These are phyloP conservation scores for Phytophthora podocarpi DNA, from an alignment of 352 stramenopile genomes.

Conservation along the genomic window DNA sequence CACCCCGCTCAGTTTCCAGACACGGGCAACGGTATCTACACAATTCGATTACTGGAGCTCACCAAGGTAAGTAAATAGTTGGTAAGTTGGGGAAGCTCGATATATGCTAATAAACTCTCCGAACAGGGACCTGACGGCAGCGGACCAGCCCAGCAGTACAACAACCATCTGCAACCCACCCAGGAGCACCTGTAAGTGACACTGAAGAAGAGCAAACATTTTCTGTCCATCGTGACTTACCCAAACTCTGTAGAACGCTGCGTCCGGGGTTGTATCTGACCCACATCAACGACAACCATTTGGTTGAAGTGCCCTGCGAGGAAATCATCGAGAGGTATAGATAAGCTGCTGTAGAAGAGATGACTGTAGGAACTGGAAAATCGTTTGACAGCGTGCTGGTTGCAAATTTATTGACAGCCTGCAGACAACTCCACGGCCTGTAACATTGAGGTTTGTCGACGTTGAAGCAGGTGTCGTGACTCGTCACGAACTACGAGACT, in stretches of 20 bases:
- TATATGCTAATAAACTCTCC: neutral
- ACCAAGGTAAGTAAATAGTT: constrained; percentile 42
- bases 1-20: constrained; percentile 78
- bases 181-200: constrained; percentile 79
- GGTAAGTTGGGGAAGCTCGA: too few relatives aligned
- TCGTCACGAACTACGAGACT: constrained; percentile 70
- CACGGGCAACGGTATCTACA: constrained; percentile 87
- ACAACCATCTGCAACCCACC: constrained; percentile 54
- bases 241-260: constrained; percentile 45
- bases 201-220: too few relatives aligned
- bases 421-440: constrained; percentile 56
- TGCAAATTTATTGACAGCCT: constrained; percentile 32
- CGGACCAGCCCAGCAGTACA: constrained; percentile 77
- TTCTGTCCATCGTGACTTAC: too few relatives aligned
- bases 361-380: too few relatives aligned
- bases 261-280: constrained; percentile 79
- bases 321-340: constrained; percentile 73
- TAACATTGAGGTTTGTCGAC: constrained; percentile 75
- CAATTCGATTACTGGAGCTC: constrained; percentile 76
- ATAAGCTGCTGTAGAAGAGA: too few relatives aligned
- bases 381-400: too few relatives aligned
- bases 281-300: constrained; percentile 77
- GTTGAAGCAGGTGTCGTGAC: constrained; percentile 82
- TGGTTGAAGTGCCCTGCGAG: constrained; percentile 68
- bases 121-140: constrained; percentile 44